Evolutionary conservation across 192 early-diverging fungal genomes (phyloP).

Genomic region (Entomortierella lignicola): DNA sequence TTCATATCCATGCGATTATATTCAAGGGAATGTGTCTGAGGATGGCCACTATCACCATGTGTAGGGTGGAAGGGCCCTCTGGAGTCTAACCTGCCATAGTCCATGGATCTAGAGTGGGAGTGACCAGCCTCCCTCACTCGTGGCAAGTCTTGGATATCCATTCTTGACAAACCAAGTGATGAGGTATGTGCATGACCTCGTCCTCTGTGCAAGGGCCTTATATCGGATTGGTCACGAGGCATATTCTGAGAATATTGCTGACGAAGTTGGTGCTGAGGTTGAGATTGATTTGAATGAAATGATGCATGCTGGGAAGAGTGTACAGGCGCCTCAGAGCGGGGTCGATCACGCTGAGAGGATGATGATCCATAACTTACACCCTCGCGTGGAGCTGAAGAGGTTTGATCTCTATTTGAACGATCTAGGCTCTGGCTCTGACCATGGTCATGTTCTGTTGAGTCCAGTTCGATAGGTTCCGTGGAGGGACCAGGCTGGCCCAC

Average conservation of each 20-base stretch:
- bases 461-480: conserved; percentile 3
- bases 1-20: conserved; percentile 21
- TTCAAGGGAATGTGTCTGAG: conserved; percentile 37
- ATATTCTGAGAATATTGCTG: conserved; percentile 10
- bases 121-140: conserved; percentile 24
- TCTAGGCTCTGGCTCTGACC: background rate
- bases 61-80: conserved; percentile 16
- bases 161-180: conserved; percentile 32
- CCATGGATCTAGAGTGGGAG: conserved; percentile 47
- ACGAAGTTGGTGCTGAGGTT: conserved; percentile 19
- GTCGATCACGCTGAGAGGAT: conserved; percentile 1
- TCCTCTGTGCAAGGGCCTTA: conserved; percentile 19
- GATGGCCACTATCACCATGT: conserved; percentile 21
- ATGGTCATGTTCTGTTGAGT: conserved; percentile 4
- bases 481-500: background rate
- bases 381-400: background rate
- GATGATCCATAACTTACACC: background rate
- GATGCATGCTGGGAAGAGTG: conserved; percentile 19
- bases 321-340: background rate
- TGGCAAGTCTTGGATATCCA: conserved; percentile 42
- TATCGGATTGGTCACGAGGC: conserved; percentile 16
- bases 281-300: conserved; percentile 7
- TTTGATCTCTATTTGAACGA: background rate
- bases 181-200: conserved; percentile 46
- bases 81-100: conserved; percentile 35